These are phyloP conservation scores for Rachicladosporium sp. DNA, from an alignment of 2,329 filamentous ascomycete species.

Conservation along the genomic window DNA sequence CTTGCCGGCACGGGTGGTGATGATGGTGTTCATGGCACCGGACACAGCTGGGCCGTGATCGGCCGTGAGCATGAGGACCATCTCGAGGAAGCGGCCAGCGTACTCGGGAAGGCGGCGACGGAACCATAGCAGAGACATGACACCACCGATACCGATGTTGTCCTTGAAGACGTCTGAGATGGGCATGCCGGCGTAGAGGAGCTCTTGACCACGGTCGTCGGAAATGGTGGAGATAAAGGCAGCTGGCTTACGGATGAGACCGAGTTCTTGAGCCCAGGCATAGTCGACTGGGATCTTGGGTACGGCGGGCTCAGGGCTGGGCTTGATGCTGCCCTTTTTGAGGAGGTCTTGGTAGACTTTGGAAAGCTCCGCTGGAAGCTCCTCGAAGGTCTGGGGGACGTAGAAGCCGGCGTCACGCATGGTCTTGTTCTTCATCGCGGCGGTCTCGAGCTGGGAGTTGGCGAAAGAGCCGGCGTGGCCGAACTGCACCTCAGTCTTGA, in stretches of 20 bases:
- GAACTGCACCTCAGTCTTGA: constrained; percentile 99
- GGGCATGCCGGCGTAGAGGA: constrained; percentile 97
- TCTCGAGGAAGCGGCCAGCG: constrained; percentile 98
- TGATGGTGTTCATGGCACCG: constrained; percentile 99
- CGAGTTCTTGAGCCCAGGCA: constrained; percentile 98
- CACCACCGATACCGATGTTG: constrained; percentile 97
- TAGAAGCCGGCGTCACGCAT: constrained; percentile 92
- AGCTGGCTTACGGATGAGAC: constrained; percentile 97
- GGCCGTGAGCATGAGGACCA: constrained; percentile 99
- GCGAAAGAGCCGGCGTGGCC: constrained; percentile 96
- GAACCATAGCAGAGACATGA: constrained; percentile 99
- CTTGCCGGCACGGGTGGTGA: constrained; percentile 98
- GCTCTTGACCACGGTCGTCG: constrained; percentile 98
- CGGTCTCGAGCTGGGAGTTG: constrained; percentile 98
- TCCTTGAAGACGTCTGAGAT: constrained; percentile 99
- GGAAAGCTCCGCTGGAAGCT: constrained; percentile 66
- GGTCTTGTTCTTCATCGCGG: constrained; percentile 87
- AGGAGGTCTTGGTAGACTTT: constrained; percentile 82
- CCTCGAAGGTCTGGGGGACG: constrained; percentile 94
- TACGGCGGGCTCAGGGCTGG: constrained; percentile 76
- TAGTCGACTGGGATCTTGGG: constrained; percentile 99
- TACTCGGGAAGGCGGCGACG: constrained; percentile 90
- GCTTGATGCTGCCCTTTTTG: constrained; percentile 70
- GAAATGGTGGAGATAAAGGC: constrained; percentile 99
- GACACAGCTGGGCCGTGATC: constrained; percentile 98